Base-by-base conservation (phyloP, 2,329 filamentous ascomycete genomes). In the Arthrobotrys sinensis region DNA sequence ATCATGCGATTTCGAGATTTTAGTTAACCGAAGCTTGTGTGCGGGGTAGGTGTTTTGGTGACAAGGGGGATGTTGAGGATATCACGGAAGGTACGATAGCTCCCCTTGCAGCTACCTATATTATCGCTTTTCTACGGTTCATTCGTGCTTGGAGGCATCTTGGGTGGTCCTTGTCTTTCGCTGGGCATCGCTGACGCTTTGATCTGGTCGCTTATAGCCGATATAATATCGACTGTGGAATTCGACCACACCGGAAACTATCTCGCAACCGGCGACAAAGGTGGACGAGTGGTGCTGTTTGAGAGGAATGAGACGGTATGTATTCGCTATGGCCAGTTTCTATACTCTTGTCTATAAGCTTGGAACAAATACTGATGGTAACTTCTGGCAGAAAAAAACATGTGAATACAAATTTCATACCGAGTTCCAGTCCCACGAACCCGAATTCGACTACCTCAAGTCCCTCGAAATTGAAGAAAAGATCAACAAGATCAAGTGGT, bases 401-500 rank as follows among this genome's bases (percentile, higher is more conserved):
- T 99, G 96, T 90, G 96, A 99, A 86, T 99, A 99, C 89, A 99
- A 98, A 86, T 99, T 99, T 85, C 96, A 99, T 86, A 99, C 96
- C 85, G 96, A 99, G 84, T 99, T 99, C 83, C 96, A 99, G 87
- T 99, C 96, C 82, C 96, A 99, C 87, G 96, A 99, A 85, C 96
- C 96, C 80, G 96, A 99, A 86, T 99, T 99, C 85, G 96, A 99
- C 86, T 99, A 99, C 85, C 90, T 99, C 81, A 99, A 99, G 86
- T 99, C 96, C 38, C 89, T 99, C 82, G 96, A 99, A 86, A 99
- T 99, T 84, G 96, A 99, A 88, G 96, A 99, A 86, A 99, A 99
- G 88, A 99, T 99, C 89, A 99, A 99, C 89, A 99, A 99, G 88
- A 99, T 99, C 87, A 99, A 98, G 86, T 99, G 96, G 96, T 99